Conservation (phyloP, 129 eudicot species). For the Scalesia atractyloides region DNA sequence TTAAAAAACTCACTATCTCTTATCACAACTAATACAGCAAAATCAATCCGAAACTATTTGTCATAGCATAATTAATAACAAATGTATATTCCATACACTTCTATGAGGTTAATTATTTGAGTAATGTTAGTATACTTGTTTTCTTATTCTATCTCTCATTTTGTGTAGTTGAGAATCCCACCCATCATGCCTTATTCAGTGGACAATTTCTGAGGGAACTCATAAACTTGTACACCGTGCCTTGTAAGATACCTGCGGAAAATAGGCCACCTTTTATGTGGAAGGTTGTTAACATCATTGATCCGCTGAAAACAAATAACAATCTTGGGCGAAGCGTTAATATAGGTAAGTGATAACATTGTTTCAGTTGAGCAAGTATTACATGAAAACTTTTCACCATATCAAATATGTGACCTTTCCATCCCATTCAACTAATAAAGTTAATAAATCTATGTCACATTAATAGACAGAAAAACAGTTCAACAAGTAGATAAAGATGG, state of each 20-base stretch:
- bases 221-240: constrained; percentile 50
- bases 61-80: background rate
- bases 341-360: constrained; percentile 41
- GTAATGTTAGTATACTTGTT: constrained; percentile 8
- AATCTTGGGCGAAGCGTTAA: constrained; percentile 89
- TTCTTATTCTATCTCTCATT: constrained; percentile 9
- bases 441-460: background rate
- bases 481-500: background rate
- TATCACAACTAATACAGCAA: background rate
- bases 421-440: background rate
- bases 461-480: background rate
- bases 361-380: background rate
- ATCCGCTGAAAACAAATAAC: constrained; percentile 75
- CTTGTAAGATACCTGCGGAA: constrained; percentile 32
- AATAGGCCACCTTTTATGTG: constrained; percentile 37
- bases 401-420: background rate
- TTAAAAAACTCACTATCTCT: too few relatives aligned
- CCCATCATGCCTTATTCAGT: constrained; percentile 31
- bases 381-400: background rate
- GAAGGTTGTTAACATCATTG: constrained; percentile 75
- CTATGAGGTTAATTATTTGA: background rate
- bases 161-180: constrained; percentile 55
- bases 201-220: constrained; percentile 45
- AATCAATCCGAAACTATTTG: too few relatives aligned
- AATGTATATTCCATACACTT: background rate